A percentile compares a stretch with the other conserved stretches of the same genome.
Conservation (phyloP, 139 green algal genomes). For the Ostreobium quekettii region DNA sequence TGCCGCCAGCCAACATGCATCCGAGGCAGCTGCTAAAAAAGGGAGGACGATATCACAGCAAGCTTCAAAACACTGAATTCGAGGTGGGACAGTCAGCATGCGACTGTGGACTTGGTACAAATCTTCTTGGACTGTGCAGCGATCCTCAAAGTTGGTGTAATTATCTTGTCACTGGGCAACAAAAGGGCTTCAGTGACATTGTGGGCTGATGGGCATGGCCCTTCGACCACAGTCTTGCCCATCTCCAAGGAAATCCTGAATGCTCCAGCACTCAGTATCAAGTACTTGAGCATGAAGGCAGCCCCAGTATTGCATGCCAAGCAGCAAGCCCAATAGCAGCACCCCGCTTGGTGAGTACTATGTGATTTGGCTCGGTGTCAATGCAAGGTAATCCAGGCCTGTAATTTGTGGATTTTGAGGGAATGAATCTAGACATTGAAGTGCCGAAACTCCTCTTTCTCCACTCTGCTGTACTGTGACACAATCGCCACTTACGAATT, state of each 20-base stretch:
- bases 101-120: not conserved
- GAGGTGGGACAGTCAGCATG: conserved; percentile 3
- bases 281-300: no score
- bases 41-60: conserved; percentile 14
- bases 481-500: not conserved
- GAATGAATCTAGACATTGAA: not conserved
- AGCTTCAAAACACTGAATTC: conserved; percentile 17
- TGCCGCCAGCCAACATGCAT: conserved; percentile 13
- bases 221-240: no score
- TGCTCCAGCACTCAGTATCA: no score
- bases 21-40: conserved; percentile 10
- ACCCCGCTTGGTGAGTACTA: not conserved
- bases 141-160: not conserved
- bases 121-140: not conserved
- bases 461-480: not conserved
- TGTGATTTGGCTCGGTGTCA: conserved; percentile 1
- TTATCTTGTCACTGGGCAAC: not conserved
- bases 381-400: not conserved
- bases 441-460: not conserved
- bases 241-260: no score
- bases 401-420: not conserved
- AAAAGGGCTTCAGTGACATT: not conserved
- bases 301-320: no score
- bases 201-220: not conserved
- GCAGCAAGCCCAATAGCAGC: no score